Evolutionary conservation across 1,284 basidiomycete genomes (phyloP), one percentile per base, ranked within the genome.

Genomic region (Flammula alnicola): DNA sequence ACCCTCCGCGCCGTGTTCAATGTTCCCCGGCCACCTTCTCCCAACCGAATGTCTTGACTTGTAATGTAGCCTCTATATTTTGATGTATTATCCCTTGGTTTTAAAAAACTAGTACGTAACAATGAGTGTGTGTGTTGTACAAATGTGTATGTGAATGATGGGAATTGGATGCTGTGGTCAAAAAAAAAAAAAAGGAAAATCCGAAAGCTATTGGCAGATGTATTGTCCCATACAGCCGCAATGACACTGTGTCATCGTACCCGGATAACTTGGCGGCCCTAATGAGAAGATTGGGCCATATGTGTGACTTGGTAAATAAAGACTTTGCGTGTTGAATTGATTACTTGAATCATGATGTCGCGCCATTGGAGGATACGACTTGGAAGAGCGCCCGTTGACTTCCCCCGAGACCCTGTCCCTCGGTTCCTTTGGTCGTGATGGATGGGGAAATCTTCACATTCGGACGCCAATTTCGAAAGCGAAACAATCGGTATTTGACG

Each of bases 401-500:
- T 55, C 48, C 36, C 47, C 47, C 25, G 44, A 44, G 47, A 27
- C 29, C 23, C 23, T 25, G 36, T 35, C 25, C 9, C 30, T 48
- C 44, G 47, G 43, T 25, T 51, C 29, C 32, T 54, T 50, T 54
- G 49, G 32, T 20, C 25, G 47, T 16, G 47, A 40, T 49, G 31
- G 32, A 45, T 53, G 32, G 55, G 47, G 41, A 52, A 33, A 23
- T 59, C 57, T 22, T 71, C 69, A 52, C 66, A 69, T 40, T 66
- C 67, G 19, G 67, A 70, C 4, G 79, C 68, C 47, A 81, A 66
- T 42, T 72, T 67, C 9, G 74, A 72, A 25, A 81, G 67, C 19
- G 78, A 77, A 29, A 81, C 69, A 45, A 78, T 76, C 9, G 80
- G 79, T 62, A 81, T 81, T 11, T 69, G 73, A 20, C 79, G 75